phyloP scores from a whole-genome alignment of 2,329 filamentous ascomycete species.

The Teratosphaeria zuluensis region DNA sequence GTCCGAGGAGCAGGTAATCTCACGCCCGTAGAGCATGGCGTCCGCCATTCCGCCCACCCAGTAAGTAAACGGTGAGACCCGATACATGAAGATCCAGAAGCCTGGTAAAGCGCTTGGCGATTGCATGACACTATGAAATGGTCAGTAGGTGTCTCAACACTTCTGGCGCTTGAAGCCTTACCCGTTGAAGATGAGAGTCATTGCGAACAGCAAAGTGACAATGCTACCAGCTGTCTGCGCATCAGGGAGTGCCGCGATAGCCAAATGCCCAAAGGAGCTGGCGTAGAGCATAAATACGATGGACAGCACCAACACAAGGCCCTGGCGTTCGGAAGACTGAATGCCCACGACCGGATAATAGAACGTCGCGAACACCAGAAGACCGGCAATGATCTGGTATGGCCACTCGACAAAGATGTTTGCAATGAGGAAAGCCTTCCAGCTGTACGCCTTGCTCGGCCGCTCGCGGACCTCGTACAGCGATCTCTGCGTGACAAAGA shows the following conservation, averaged over 20 bases:
- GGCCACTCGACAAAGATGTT: conserved; percentile 65
- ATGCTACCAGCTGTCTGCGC: conserved; percentile 58
- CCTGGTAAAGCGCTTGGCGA: conserved; percentile 48
- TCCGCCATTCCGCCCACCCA: conserved; percentile 36
- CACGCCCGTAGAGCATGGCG: conserved; percentile 33
- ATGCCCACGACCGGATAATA: conserved; percentile 48
- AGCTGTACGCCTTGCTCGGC: conserved; percentile 63
- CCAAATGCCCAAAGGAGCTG: conserved; percentile 63
- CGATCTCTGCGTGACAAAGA: conserved; percentile 49
- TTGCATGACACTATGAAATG: conserved; percentile 47
- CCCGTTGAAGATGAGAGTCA: conserved; percentile 38
- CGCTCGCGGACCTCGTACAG: conserved; percentile 52
- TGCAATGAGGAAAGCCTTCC: conserved; percentile 62
- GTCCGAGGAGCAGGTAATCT: conserved; percentile 37
- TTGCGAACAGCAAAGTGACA: conserved; percentile 37
- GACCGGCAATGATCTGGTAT: conserved; percentile 51
- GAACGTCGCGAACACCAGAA: conserved; percentile 56
- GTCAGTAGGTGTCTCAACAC: too few species aligned
- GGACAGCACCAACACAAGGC: conserved; percentile 54
- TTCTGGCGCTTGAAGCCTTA: too few species aligned
- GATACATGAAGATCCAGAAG: conserved; percentile 75
- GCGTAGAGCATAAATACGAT: conserved; percentile 62
- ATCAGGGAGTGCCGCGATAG: conserved; percentile 59
- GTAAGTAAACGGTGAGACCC: conserved; percentile 58
- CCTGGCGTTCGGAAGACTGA: conserved; percentile 46